Evolutionary conservation across 441 rosid species (phyloP), one percentile per base, ranked within the genome.

Genomic region (Jatropha multifida): DNA sequence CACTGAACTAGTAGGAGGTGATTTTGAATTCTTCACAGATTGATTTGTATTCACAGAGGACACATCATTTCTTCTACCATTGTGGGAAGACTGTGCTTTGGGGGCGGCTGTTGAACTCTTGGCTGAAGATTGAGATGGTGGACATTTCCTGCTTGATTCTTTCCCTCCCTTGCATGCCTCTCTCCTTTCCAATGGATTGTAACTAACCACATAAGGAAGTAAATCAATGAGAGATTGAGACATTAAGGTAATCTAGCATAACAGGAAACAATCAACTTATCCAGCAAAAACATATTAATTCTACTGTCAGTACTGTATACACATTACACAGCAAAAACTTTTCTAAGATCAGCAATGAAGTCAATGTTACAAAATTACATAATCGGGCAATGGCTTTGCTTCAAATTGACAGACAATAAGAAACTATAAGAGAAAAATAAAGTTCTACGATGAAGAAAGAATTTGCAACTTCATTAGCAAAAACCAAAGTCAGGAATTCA

Each of bases 101-200:
- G 88, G 73, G 65, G 90, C 85, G 74, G 81, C 85, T 37, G 89
- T 79, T 66, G 88, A 77, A 76, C 81, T 81, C 77, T 88, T 92
- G 76, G 75, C 71, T 71, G 99, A 84, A 74, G 91, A 66, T 62
- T 91, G 97, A 27, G 88, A 73, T 49, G 85, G 74, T 68, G 86
- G 85, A 66, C 87, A 76, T 86, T 91, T 94, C 83, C 89, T 96
- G 85, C 78, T 79, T 62, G 87, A 85, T 78, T 96, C 98, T 82
- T 89, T 96, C 5, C 96, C 97, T 79, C 99, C 96, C 78, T 83
- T 96, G 86, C 86, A 78, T 68, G 90, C 77, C 78, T 92, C 99
- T 82, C 99, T 91, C 82, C 99, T 92, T 85, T 94, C 97, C 81
- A 86, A 9, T 63, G 98, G 89, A 65, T 94, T 91, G 80, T 96